A percentile compares a stretch with the other conserved stretches of the same genome.
Evolutionary conservation across 257 asterid species (phyloP).

Genomic region (Linderniella brevidens): DNA sequence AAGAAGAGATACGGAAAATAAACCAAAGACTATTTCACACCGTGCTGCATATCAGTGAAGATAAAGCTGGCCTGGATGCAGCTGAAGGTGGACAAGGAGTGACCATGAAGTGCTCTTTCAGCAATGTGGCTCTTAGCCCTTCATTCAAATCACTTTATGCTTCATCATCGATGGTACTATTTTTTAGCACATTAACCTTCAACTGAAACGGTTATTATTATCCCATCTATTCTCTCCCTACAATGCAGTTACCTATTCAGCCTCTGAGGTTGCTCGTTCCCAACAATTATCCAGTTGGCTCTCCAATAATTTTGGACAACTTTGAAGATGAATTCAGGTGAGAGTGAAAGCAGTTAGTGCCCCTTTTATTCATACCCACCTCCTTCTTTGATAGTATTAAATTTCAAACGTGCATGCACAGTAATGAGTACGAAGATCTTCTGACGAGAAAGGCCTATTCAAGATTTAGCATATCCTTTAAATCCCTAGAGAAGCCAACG

Average conservation of each 20-base stretch:
- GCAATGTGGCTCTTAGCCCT: constrained; percentile 77
- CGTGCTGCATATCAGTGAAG: constrained; percentile 56
- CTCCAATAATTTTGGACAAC: constrained; percentile 76
- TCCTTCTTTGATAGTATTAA: too few species aligned
- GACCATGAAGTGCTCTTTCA: constrained; percentile 70
- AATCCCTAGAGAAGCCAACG: constrained; percentile 12
- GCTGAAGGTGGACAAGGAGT: constrained; percentile 79
- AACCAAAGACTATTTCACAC: constrained; percentile 74
- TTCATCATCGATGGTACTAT: constrained; percentile 67
- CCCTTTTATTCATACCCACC: constrained; percentile 3
- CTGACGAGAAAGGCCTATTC: too few species aligned
- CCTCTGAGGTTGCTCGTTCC: constrained; percentile 78
- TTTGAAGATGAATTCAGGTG: constrained; percentile 88
- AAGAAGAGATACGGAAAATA: constrained; percentile 76
- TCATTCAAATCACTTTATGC: constrained; percentile 74
- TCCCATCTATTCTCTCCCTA: constrained; percentile 11
- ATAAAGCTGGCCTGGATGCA: constrained; percentile 71
- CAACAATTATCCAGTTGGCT: constrained; percentile 61
- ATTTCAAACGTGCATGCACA: too few species aligned
- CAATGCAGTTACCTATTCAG: constrained; percentile 73
- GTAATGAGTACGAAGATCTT: too few species aligned
- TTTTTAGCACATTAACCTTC: constrained; percentile 7
- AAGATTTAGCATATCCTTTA: too few species aligned
- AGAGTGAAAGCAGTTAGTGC: constrained; percentile 8
- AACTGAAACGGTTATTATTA: constrained; percentile 5